These are phyloP conservation scores for Dactylorhiza incarnata DNA, from an alignment of 106 monocot species.

Conservation along the genomic window DNA sequence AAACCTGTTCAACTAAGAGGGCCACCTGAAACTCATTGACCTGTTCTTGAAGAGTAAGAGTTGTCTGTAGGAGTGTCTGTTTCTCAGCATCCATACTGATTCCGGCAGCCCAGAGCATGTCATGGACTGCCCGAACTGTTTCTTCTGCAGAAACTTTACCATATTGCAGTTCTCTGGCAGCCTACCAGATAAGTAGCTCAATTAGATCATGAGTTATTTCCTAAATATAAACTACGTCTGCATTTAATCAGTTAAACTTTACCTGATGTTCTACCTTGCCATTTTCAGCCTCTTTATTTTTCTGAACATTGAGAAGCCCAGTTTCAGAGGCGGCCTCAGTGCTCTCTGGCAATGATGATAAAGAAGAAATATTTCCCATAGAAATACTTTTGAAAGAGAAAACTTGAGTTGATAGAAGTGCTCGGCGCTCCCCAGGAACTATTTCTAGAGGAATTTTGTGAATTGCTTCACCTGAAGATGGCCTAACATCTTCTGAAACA, in stretches of 20 bases:
- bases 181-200: slow-evolving; percentile 17
- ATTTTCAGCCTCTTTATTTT: slow-evolving; percentile 14
- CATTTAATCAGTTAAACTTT: slow-evolving; percentile 1
- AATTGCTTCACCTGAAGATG: slow-evolving; percentile 78
- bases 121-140: slow-evolving; percentile 82
- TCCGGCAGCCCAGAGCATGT: slow-evolving; percentile 88
- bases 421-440: slow-evolving; percentile 41
- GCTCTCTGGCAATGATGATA: slow-evolving; percentile 17
- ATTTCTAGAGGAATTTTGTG: slow-evolving; percentile 75
- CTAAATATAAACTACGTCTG: background rate
- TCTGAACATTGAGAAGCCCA: slow-evolving; percentile 12
- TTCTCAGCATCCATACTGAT: slow-evolving; percentile 73
- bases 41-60: slow-evolving; percentile 76
- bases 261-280: slow-evolving; percentile 28
- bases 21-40: slow-evolving; percentile 77
- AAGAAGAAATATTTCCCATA: slow-evolving; percentile 30
- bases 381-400: slow-evolving; percentile 88
- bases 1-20: slow-evolving; percentile 90
- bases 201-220: slow-evolving; percentile 2
- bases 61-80: slow-evolving; percentile 65
- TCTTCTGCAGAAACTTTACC: slow-evolving; percentile 77
- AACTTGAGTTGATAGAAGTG: slow-evolving; percentile 84
- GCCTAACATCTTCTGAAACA: slow-evolving; percentile 82
- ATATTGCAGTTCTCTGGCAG: slow-evolving; percentile 33
- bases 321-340: slow-evolving; percentile 11